phyloP scores from a whole-genome alignment of 2,329 filamentous ascomycete genomes.

The Diaporthe australafricana region DNA sequence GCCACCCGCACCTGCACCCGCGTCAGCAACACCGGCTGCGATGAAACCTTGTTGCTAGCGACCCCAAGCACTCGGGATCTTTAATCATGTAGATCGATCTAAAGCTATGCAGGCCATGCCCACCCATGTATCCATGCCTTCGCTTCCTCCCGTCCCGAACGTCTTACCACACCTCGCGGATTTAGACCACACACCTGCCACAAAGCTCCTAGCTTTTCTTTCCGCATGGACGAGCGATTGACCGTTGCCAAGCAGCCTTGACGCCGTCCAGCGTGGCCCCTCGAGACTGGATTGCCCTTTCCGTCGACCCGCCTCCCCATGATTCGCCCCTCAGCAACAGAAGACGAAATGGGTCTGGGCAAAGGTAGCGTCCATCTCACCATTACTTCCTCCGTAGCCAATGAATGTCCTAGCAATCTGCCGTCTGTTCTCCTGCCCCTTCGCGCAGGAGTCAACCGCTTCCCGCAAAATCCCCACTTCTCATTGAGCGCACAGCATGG shows the following conservation, averaged over 20 bases:
- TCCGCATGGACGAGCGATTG: not conserved
- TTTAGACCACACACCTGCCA: conserved; percentile 5
- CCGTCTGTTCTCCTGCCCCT: not conserved
- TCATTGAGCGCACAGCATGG: not conserved
- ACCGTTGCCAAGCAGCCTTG: conserved; percentile 9
- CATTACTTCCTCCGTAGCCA: not conserved
- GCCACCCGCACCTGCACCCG: not conserved
- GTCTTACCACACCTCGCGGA: conserved; percentile 22
- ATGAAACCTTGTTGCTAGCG: not conserved
- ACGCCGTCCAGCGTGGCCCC: not conserved
- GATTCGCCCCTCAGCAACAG: not conserved
- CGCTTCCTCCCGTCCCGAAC: conserved; percentile 12
- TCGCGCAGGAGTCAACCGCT: not conserved
- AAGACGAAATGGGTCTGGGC: not conserved
- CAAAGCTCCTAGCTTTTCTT: not conserved
- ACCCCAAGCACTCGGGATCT: not conserved
- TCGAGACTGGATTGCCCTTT: not conserved
- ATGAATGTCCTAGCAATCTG: not conserved
- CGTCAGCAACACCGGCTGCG: not conserved
- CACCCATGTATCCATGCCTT: not conserved
- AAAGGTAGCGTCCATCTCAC: conserved; percentile 1
- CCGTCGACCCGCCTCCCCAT: not conserved
- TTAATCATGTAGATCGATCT: not conserved
- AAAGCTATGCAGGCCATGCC: not conserved
- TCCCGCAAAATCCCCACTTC: conserved; percentile 14